Base-by-base conservation (phyloP, 2,329 filamentous ascomycete genomes). In the Botryotinia convoluta region DNA sequence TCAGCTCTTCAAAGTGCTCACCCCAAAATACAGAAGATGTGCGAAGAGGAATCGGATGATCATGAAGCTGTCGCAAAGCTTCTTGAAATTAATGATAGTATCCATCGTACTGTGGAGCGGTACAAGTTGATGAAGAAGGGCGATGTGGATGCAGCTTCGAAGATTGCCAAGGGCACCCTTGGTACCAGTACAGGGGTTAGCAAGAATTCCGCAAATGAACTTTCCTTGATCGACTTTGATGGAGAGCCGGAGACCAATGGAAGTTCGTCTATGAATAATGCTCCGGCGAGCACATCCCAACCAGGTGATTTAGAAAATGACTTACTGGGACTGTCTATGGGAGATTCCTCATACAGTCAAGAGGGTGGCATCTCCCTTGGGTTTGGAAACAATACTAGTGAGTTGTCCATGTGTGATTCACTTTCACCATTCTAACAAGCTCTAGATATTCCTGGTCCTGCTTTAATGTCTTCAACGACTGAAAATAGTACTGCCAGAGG, bases 11-110 rank as follows among this genome's bases (percentile, higher is more conserved):
- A 94, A 82, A 98, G 92, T 80, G 96, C 96, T 3, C 96, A 99
- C 79, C 96, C 96, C 14, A 99, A 99, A 85, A 98, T 99, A 77
- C 95, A 98, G 82, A 98, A 94, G 84, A 99, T 99, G 95, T 98
- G 95, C 80, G 95, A 98, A 83, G 96, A 99, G 83, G 96, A 99
- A 81, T 98, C 95, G 18, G 95, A 98, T 75, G 96, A 99, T 80
- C 91, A 94, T 75, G 96, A 98, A 84, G 96, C 96, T 8, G 96
- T 99, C 9, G 93, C 94, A 61, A 97, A 97, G 83, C 86, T 99
- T 18, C 88, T 99, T 72, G 94, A 98, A 81, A 98, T 99, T 80
- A 99, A 99, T 81, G 96, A 99, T 83, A 98, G 95, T 84, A 99
- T 99, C 88, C 93, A 98, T 81, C 90, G 95, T 75, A 99, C 96